Evolutionary conservation across 768 basidiomycete genomes (phyloP), one percentile per base, ranked within the genome.

Genomic region (Lyophyllum decastes): DNA sequence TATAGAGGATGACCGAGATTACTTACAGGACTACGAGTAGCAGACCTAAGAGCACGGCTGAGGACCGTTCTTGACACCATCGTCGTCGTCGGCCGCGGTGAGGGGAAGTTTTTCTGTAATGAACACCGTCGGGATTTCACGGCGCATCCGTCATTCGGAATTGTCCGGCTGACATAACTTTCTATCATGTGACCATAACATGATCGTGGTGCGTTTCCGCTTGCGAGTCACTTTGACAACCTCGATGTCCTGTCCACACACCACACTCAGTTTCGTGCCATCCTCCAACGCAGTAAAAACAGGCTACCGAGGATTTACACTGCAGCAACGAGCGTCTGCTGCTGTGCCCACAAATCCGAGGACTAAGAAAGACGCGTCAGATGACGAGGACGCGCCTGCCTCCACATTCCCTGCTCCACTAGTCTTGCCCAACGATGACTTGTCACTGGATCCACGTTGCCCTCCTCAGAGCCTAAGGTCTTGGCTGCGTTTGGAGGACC

Each of bases 51-150:
- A 57, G 65, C 63, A 45, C 68, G 66, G 60, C 62, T 66, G 49
- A 72, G 66, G 58, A 70, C 66, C 50, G 70, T 64, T 63, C 70
- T 58, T 60, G 70, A 68, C 44, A 69, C 70, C 70, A 72, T 71
- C 59, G 63, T 58, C 58, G 66, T 69, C 61, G 64, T 59, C 57
- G 66, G 57, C 61, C 61, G 60, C 59, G 57, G 44, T 56, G 53
- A 60, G 54, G 47, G 41, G 50, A 54, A 61, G 51, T 58, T 62
- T 64, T 64, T 64, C 49, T 51, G 16, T 34, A 40, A 53, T 34
- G 27, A 49, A 54, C 52, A 58, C 35, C 52, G 49, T 61, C 60
- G 60, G 60, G 53, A 61, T 61, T 61, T 61, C 60, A 61, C 60
- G 60, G 60, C 60, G 55, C 53, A 61, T 47, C 57, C 44, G 33